phyloP scores from a whole-genome alignment of 208 protist species.

The Phytomonas sp. region DNA sequence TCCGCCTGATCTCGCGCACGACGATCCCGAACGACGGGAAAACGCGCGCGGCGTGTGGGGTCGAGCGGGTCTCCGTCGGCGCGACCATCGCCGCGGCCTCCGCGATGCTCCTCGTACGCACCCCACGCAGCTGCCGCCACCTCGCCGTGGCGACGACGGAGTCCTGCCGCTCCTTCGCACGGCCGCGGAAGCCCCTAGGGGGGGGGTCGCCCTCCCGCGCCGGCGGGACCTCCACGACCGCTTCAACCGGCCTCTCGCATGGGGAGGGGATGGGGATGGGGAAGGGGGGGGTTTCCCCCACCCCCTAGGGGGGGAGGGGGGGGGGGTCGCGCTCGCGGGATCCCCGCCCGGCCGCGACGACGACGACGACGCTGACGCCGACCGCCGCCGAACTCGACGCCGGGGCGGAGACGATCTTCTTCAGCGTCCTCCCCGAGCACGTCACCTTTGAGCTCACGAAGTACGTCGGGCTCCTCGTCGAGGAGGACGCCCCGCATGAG shows the following conservation, averaged over 20 bases:
- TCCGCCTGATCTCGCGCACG: slow-evolving; percentile 74
- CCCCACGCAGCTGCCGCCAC: slow-evolving; percentile 75
- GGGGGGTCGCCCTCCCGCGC: slow-evolving; percentile 1
- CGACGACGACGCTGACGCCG: slow-evolving; percentile 31
- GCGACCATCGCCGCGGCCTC: slow-evolving; percentile 62
- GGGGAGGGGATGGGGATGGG: not conserved
- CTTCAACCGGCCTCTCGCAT: not conserved
- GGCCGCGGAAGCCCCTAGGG: slow-evolving; percentile 9
- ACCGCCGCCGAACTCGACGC: slow-evolving; percentile 45
- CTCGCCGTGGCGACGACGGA: slow-evolving; percentile 64
- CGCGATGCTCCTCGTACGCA: slow-evolving; percentile 65
- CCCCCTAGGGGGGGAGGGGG: slow-evolving; percentile 8
- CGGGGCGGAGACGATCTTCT: slow-evolving; percentile 73
- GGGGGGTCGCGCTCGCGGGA: slow-evolving; percentile 13
- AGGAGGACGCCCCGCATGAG: slow-evolving; percentile 69
- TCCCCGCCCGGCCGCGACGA: slow-evolving; percentile 5
- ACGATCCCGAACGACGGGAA: slow-evolving; percentile 21
- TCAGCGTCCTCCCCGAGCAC: slow-evolving; percentile 65
- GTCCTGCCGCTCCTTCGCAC: slow-evolving; percentile 33
- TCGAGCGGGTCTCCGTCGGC: slow-evolving; percentile 52
- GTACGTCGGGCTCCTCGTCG: slow-evolving; percentile 67
- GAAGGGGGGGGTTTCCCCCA: slow-evolving; percentile 8
- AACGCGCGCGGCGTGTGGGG: slow-evolving; percentile 6
- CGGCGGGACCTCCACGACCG: not conserved
- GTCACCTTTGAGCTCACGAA: slow-evolving; percentile 70